Base-by-base conservation (phyloP, 1,284 basidiomycete species). In the Trametes sp. region DNA sequence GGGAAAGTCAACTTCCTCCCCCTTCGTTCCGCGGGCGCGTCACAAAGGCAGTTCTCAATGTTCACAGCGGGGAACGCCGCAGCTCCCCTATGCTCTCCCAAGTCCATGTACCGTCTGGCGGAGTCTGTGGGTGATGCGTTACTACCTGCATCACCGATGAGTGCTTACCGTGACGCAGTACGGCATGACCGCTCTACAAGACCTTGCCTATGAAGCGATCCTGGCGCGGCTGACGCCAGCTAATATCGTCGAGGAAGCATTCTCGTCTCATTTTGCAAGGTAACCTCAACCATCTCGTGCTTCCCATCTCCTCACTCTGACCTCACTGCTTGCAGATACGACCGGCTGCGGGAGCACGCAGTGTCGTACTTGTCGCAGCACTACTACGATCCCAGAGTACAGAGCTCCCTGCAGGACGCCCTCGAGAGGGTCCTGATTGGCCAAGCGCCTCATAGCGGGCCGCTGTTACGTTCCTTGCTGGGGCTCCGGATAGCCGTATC, bases 31-130 rank as follows among this genome's bases (percentile, higher is more conserved):
- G 36, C 48, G 24, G 65, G 59, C 14, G 38, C 24, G 6, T 9
- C 56, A 9, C 54, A 42, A 23, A 57, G 66, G 26, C 48, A 28
- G 31, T 53, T 57, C 13, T 64, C 65, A 11, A 33, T 68, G 31
- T 41, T 64, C 26, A 60, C 48, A 26, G 38, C 51, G 11, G 36
- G 24, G 10, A 62, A 57, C 9, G 28, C 36, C n/a, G 26, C 35
- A 16, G 59, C 68, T 5, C 72, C 69, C 16, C 59, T 60, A 2
- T 73, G 70, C 51, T 73, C 72, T 9, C 70, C 72, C 1, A 72
- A 73, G 54, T 72, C 70, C 5, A 71, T 71, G 63, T 73, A 69
- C 36, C 68, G 72, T 2, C 46, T 73, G 0, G 72, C 70, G 11
- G 72, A 73, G 33, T 65, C 60, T 31, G 72, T 73, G 24, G 19